Evolutionary conservation across 192 early-diverging fungal genomes (phyloP), one percentile per base, ranked within the genome.

Genomic region (Backusella macrospora): DNA sequence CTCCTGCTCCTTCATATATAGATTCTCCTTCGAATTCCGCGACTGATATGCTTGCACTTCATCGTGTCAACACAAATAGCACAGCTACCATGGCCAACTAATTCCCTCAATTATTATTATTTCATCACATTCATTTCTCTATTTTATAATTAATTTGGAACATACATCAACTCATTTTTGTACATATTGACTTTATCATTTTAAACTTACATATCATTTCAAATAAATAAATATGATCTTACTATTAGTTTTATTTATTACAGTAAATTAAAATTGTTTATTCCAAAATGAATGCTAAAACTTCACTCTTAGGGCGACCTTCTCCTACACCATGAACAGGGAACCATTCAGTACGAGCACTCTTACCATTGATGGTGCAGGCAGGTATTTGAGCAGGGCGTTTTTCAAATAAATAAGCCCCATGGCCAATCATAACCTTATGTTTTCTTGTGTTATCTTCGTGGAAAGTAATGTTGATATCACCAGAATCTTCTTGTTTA

Each of bases 351-450:
- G 29, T 10, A 40, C 13, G 43, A 38, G 44, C 48, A 14, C 21
- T 13, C 47, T 21, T 52, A 8, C 44, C 73, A 40, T 62, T 62
- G 10, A 52, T 64, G 1, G 23, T 67, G n/a, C 42, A 63, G 37
- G 43, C n/a, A 8, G 55, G 59, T 18, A 62, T 44, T 4, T 43
- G n/a, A 66, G 18, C 37, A 12, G 59, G 13, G 23, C 71, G 39
- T 13, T 59, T 8, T 34, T 62, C 7, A 29, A 40, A 43, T 4
- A 43, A 15, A 40, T 64, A 66, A 10, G 46, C 42, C 8, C 63
- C 73, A 16, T 75, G 34, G 9, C 78, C 68, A 37, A 74, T 14
- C 26, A 71, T 72, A 1, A 75, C 67, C n/a, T 62, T 65, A n/a
- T 67, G 62, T 4, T 38, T 10, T 47, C 74, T 64, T 7, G 34